Evolutionary conservation across 176 grass and related monocot genomes (phyloP).

Genomic region (Oryza glaberrima): DNA sequence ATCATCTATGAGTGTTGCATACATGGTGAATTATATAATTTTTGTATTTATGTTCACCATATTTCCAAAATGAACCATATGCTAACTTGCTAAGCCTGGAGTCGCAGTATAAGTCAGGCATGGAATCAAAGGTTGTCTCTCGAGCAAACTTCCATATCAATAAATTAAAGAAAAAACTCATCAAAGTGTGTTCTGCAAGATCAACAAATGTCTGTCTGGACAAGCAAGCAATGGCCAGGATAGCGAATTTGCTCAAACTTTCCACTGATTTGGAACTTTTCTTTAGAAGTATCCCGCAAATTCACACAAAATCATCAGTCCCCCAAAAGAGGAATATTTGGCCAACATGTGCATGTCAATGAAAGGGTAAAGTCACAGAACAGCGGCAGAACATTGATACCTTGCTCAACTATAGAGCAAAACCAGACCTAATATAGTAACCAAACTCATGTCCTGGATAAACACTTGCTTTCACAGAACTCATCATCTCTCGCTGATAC

Average conservation of each 20-base stretch:
- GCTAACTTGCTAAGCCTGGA: background rate
- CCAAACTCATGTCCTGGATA: background rate
- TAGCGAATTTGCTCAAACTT: background rate
- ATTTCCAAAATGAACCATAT: background rate
- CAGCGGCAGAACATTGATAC: background rate
- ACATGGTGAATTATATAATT: background rate
- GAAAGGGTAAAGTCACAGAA: background rate
- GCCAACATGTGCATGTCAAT: background rate
- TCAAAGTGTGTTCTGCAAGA: too few species aligned
- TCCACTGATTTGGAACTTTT: background rate
- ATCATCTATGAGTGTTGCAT: too few species aligned
- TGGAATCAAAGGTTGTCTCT: background rate
- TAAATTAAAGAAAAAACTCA: background rate
- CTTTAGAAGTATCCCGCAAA: background rate
- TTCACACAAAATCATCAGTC: background rate
- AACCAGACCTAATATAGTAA: background rate
- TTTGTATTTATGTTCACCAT: background rate
- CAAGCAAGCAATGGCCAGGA: too few species aligned
- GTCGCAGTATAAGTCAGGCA: background rate
- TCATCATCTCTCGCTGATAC: background rate
- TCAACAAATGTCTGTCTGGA: too few species aligned
- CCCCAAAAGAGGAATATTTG: background rate
- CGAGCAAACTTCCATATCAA: background rate
- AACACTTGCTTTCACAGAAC: background rate
- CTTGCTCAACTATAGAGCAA: slow-evolving; percentile 21